phyloP scores from a whole-genome alignment of 257 asterid genomes.

The Mitragyna speciosa region DNA sequence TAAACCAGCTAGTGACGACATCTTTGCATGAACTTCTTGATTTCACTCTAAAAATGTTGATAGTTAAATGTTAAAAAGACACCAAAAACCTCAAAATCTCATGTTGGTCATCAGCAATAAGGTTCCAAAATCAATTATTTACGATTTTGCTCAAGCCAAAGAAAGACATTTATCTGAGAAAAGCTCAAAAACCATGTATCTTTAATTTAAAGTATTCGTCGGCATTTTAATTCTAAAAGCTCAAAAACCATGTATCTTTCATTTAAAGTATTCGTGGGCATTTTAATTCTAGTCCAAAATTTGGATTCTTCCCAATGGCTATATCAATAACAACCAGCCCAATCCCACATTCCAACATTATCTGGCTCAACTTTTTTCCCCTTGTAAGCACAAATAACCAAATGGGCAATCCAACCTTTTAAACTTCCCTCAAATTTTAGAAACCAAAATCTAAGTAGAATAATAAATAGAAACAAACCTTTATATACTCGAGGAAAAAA shows the following conservation, averaged over 20 bases:
- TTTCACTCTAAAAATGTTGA: not conserved
- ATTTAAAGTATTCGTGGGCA: too few relatives aligned
- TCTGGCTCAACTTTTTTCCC: not conserved
- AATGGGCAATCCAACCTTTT: not conserved
- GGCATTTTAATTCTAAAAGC: not conserved
- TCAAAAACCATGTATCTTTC: not conserved
- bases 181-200: not conserved
- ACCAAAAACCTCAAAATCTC: not conserved
- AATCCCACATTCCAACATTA: not conserved
- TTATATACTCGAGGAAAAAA: not conserved
- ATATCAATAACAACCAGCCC: not conserved
- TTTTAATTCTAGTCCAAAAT: not conserved
- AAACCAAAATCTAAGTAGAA: not conserved
- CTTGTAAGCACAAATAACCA: not conserved
- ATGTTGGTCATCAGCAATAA: not conserved
- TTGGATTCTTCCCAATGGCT: not conserved
- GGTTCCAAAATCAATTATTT: not conserved
- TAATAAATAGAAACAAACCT: not conserved
- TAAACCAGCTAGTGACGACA: not conserved
- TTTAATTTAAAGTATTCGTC: not conserved
- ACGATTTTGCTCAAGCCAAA: not conserved
- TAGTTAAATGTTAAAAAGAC: not conserved
- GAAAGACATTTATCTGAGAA: not conserved
- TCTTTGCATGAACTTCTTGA: not conserved
- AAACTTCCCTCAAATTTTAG: not conserved